Percentiles rank a stretch among this genome's conserved stretches.
Conservation (phyloP, 768 basidiomycete genomes). For the Phylloporus arenicola region DNA sequence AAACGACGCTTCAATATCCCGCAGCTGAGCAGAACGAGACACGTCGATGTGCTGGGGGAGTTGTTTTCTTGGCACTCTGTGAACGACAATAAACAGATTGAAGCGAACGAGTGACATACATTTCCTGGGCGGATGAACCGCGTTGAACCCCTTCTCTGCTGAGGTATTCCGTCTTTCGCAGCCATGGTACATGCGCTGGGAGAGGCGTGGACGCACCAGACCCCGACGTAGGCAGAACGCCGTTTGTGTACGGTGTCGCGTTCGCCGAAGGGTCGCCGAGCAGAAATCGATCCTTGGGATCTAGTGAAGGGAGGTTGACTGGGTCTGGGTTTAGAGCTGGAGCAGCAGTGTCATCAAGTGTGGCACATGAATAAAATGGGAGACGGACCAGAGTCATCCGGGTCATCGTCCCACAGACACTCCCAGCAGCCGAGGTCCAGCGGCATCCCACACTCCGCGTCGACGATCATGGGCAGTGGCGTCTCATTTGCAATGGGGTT, state of each 20-base stretch:
- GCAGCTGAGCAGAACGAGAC: slow-evolving; percentile 67
- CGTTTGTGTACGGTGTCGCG: slow-evolving; percentile 38
- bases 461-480: slow-evolving; percentile 91
- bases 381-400: slow-evolving; percentile 56
- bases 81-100: background rate
- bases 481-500: slow-evolving; percentile 74
- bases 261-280: slow-evolving; percentile 59
- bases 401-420: slow-evolving; percentile 78
- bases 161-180: slow-evolving; percentile 89
- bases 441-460: slow-evolving; percentile 96
- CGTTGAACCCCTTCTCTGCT: slow-evolving; percentile 54
- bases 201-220: slow-evolving; percentile 42
- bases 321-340: slow-evolving; percentile 64
- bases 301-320: slow-evolving; percentile 51
- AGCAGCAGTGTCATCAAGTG: background rate
- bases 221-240: slow-evolving; percentile 29
- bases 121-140: slow-evolving; percentile 42
- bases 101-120: slow-evolving; percentile 37
- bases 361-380: background rate
- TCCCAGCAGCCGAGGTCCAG: slow-evolving; percentile 82
- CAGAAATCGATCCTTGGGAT: slow-evolving; percentile 72
- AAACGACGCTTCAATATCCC: slow-evolving; percentile 77
- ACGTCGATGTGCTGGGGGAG: slow-evolving; percentile 54
- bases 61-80: slow-evolving; percentile 37
- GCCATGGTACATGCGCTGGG: slow-evolving; percentile 75